Conservation (phyloP, 305 asterid genomes). For the Rubia tinctorum region DNA sequence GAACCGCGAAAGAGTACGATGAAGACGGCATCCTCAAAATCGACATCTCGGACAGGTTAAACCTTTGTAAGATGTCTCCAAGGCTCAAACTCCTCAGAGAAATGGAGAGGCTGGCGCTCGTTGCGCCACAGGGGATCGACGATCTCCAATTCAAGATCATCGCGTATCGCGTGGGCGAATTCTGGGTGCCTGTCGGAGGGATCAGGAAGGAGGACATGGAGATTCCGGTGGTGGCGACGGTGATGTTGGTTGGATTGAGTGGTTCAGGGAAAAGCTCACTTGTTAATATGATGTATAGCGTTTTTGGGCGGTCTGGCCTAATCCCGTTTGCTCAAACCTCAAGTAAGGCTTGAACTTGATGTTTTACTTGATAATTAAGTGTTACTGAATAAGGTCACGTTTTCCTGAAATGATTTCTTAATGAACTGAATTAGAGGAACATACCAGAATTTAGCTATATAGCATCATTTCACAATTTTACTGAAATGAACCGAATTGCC, state of each 20-base stretch:
- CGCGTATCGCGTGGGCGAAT: constrained; percentile 54
- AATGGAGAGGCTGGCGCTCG: constrained; percentile 62
- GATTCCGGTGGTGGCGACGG: constrained; percentile 40
- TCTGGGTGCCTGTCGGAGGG: constrained; percentile 73
- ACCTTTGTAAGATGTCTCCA: constrained; percentile 32
- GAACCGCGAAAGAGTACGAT: constrained; percentile 44
- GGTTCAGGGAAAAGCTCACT: constrained; percentile 61
- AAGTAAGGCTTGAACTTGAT: constrained; percentile 25
- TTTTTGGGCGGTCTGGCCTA: constrained; percentile 65
- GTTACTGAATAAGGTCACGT: too few species aligned
- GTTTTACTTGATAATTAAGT: too few species aligned
- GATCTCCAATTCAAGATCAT: constrained; percentile 54
- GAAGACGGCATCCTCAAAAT: constrained; percentile 49
- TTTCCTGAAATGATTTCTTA: too few species aligned
- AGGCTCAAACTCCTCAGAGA: constrained; percentile 50
- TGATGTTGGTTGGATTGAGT: constrained; percentile 41
- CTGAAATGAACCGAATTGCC: too few species aligned
- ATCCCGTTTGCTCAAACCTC: constrained; percentile 82
- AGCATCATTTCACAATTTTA: too few species aligned
- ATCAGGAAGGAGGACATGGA: constrained; percentile 55
- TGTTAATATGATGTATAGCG: constrained; percentile 64
- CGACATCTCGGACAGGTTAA: constrained; percentile 41
- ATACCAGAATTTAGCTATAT: too few species aligned
- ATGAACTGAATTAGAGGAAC: too few species aligned
- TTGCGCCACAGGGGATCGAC: constrained; percentile 53